These are phyloP conservation scores for Wickerhamiella hasegawae DNA, from an alignment of 805 yeast species.

Conservation along the genomic window DNA sequence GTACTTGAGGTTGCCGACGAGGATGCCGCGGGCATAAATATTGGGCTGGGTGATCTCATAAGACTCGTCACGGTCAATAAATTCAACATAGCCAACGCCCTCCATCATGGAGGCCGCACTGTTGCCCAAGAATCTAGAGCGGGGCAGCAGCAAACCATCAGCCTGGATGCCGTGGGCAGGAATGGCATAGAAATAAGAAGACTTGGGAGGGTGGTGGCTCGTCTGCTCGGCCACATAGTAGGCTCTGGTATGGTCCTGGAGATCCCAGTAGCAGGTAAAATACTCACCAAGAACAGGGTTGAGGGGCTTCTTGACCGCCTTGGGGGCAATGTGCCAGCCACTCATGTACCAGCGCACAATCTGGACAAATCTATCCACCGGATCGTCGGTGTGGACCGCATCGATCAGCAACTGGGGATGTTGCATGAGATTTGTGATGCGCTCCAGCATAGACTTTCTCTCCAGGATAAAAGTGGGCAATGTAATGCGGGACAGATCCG, in stretches of 20 bases:
- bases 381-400: conserved; percentile 47
- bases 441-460: conserved; percentile 88
- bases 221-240: conserved; percentile 88
- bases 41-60: conserved; percentile 90
- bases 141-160: conserved; percentile 81
- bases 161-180: conserved; percentile 71
- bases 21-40: conserved; percentile 82
- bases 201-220: conserved; percentile 96
- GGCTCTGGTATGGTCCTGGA: conserved; percentile 52
- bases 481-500: conserved; percentile 79
- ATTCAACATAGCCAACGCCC: conserved; percentile 59
- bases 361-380: conserved; percentile 50
- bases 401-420: conserved; percentile 54
- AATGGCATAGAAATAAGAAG: conserved; percentile 75
- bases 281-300: conserved; percentile 90
- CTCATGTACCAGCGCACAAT: conserved; percentile 83
- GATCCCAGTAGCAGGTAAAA: conserved; percentile 85
- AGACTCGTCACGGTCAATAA: conserved; percentile 49
- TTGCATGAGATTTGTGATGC: conserved; percentile 77
- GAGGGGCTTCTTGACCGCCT: conserved; percentile 93
- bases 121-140: conserved; percentile 79
- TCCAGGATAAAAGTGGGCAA: conserved; percentile 91
- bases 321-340: conserved; percentile 97
- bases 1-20: conserved; percentile 76
- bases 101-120: conserved; percentile 97